These are phyloP conservation scores for Cryptococcus hybrid DNA, from an alignment of 1,284 basidiomycete genomes.

Conservation along the genomic window DNA sequence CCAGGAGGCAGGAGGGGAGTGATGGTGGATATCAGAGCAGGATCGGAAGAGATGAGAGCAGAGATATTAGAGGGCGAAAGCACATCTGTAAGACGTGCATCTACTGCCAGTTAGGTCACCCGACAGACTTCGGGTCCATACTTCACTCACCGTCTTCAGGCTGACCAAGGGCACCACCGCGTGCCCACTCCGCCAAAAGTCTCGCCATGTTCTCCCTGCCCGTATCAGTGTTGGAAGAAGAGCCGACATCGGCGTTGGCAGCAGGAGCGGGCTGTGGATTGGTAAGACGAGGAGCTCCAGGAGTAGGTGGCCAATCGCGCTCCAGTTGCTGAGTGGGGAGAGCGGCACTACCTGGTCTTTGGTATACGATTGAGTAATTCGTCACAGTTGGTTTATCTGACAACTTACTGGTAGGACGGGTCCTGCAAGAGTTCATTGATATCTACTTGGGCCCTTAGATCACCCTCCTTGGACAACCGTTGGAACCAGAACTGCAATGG, in stretches of 20 bases:
- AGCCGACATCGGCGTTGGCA: not conserved
- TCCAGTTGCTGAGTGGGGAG: constrained; percentile 14
- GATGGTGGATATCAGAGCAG: constrained; percentile 28
- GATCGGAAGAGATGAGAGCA: constrained; percentile 27
- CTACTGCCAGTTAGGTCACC: constrained; percentile 10
- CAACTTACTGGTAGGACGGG: constrained; percentile 35
- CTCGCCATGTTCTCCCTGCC: constrained; percentile 34
- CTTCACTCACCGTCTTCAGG: constrained; percentile 12
- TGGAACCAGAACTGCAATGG: constrained; percentile 48
- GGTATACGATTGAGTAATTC: constrained; percentile 3
- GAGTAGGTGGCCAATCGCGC: constrained; percentile 25
- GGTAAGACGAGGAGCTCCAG: constrained; percentile 28
- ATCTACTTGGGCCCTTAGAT: constrained; percentile 37
- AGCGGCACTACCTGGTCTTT: constrained; percentile 21
- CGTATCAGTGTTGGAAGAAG: constrained; percentile 4
- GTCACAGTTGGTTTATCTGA: not conserved
- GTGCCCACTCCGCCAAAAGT: constrained; percentile 38
- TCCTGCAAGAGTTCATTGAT: constrained; percentile 44
- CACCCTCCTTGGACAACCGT: constrained; percentile 24
- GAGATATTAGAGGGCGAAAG: constrained; percentile 39
- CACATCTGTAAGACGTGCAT: constrained; percentile 42
- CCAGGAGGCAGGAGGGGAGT: constrained; percentile 37
- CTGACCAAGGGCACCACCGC: constrained; percentile 17
- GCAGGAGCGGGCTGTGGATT: constrained; percentile 21
- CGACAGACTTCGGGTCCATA: not conserved